Evolutionary conservation across 2,329 filamentous ascomycete genomes (phyloP), one percentile per base, ranked within the genome.

Genomic region (Periconia sp.): DNA sequence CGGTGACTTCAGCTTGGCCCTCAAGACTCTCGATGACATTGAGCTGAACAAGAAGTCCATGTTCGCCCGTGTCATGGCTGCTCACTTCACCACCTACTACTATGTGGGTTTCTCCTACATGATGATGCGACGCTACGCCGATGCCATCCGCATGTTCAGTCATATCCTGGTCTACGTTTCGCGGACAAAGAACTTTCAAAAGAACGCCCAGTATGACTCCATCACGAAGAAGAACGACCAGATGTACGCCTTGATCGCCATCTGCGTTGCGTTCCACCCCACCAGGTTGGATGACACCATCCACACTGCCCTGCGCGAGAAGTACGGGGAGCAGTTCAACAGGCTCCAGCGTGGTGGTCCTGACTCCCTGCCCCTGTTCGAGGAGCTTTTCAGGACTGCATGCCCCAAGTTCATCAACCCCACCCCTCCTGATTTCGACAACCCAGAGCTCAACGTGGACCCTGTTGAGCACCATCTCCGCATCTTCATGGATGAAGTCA

Each of bases 11-110:
- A 96, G 91, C 79, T 86, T 99, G 59, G 94, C 94, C 47, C 86
- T 99, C 71, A 99, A 97, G 86, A 99, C 94, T 35, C 89, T 99
- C 63, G 94, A 99, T 76, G 93, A 97, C 75, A 97, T 99, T 72
- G 94, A 99, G 85, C 87, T 99, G 70, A 99, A 97, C 84, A 99
- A 99, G 85, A 97, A 97, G 84, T 92, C 94, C 77, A 97, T 97
- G 91, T 99, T 99, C 76, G 93, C 94, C 59, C 91, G 94, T 63
- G 94, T 99, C 75, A 97, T 99, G 94, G 93, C 94, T 50, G 94
- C 94, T 54, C 94, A 99, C 82, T 97, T 97, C 82, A 97, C 93
- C 65, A 99, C 94, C 62, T 99, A 97, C 86, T 99, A 99, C 86
- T 97, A 97, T 76, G 93, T 99, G 59, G 94, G 94, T 66, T 99